Percentiles rank a stretch among this genome's conserved stretches.
Conservation (phyloP, 2,329 filamentous ascomycete genomes). For the Trichoderma sp. region DNA sequence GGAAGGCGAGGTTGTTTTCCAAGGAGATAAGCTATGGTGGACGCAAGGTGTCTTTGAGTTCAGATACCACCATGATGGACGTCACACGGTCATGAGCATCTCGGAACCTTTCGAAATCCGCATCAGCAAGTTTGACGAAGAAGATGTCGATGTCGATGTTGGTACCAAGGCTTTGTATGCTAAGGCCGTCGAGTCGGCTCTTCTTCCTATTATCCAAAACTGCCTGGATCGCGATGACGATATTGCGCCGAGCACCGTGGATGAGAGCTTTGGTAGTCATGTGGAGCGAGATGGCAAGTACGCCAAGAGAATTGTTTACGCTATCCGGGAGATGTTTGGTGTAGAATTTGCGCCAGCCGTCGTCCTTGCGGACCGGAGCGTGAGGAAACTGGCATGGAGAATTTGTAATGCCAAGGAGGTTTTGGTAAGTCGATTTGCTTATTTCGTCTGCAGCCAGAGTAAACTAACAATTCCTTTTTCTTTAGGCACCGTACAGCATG, state of each 20-base stretch:
- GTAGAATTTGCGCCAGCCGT: constrained; percentile 93
- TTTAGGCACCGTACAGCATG: constrained; percentile 69
- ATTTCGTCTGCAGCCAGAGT: not conserved
- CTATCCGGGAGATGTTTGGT: constrained; percentile 93
- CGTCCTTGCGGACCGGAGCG: constrained; percentile 86
- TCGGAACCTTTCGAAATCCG: constrained; percentile 90
- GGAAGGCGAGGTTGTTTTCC: constrained; percentile 79
- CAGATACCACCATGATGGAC: constrained; percentile 90
- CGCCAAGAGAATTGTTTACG: constrained; percentile 85
- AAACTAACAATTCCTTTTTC: not conserved
- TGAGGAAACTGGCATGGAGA: constrained; percentile 87
- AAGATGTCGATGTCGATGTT: constrained; percentile 65
- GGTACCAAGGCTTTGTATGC: constrained; percentile 61
- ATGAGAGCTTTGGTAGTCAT: constrained; percentile 80
- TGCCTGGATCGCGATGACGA: constrained; percentile 91
- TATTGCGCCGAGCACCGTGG: constrained; percentile 75
- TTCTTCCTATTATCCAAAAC: constrained; percentile 82
- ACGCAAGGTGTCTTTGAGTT: constrained; percentile 95
- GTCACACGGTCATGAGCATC: constrained; percentile 90
- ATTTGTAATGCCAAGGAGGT: constrained; percentile 96
- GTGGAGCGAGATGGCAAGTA: constrained; percentile 89
- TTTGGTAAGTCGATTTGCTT: not conserved
- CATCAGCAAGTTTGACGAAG: constrained; percentile 75
- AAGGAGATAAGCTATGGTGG: constrained; percentile 96
- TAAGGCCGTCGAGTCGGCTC: constrained; percentile 67